These are phyloP conservation scores for Podila minutissima DNA, from an alignment of 192 early-diverging fungal genomes.

Conservation along the genomic window DNA sequence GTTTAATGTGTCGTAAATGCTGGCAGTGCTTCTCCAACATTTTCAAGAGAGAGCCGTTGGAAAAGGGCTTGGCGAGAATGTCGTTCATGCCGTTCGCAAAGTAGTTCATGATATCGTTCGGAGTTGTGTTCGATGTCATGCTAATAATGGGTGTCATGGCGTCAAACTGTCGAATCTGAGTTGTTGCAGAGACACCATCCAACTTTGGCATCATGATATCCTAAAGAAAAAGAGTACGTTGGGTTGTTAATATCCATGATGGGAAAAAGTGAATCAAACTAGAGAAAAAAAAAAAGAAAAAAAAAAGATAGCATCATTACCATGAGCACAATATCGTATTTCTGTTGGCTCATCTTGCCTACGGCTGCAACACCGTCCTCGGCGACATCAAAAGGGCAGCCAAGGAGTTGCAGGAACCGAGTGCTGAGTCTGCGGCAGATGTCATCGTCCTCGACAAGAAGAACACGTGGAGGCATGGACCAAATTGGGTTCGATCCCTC, in stretches of 20 bases:
- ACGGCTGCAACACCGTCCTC: slow-evolving; percentile 75
- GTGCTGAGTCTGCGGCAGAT: slow-evolving; percentile 56
- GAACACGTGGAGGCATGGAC: slow-evolving; percentile 61
- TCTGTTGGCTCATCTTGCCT: slow-evolving; percentile 63
- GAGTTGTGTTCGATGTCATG: slow-evolving; percentile 75
- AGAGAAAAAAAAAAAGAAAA: too few relatives aligned
- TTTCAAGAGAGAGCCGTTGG: slow-evolving; percentile 50
- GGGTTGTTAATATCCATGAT: neutral
- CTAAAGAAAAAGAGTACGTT: slow-evolving; percentile 23
- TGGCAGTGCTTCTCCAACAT: slow-evolving; percentile 67
- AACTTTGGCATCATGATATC: slow-evolving; percentile 81
- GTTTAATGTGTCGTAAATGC: slow-evolving; percentile 49
- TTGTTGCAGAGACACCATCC: slow-evolving; percentile 72
- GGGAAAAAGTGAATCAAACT: neutral
- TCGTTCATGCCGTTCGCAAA: slow-evolving; percentile 77
- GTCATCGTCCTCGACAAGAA: slow-evolving; percentile 77
- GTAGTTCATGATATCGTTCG: slow-evolving; percentile 69
- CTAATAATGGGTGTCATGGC: slow-evolving; percentile 72
- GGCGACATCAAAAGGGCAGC: slow-evolving; percentile 73
- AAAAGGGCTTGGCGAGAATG: slow-evolving; percentile 75
- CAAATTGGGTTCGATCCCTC: slow-evolving; percentile 35
- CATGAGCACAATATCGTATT: slow-evolving; percentile 81
- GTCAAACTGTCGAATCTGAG: slow-evolving; percentile 76
- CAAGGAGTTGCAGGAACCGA: slow-evolving; percentile 65
- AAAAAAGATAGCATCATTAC: slow-evolving; percentile 26